phyloP scores from a whole-genome alignment of 495 filamentous ascomycete species.

The Xylaria grammica region DNA sequence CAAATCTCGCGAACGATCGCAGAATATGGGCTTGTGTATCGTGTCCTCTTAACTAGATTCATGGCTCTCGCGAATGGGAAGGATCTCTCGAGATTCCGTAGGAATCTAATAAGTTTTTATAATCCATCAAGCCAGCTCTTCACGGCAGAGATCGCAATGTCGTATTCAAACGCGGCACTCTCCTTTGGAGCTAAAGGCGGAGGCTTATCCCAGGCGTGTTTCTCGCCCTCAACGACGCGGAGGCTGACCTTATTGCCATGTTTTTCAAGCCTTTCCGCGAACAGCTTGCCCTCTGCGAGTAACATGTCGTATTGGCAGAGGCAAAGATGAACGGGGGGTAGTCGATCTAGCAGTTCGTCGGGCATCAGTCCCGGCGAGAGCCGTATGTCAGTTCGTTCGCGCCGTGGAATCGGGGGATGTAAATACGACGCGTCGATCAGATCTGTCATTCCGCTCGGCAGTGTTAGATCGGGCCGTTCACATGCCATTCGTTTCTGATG shows the following conservation, averaged over 20 bases:
- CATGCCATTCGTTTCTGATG: conserved; percentile 63
- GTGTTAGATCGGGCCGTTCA: conserved; percentile 64
- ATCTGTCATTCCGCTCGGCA: conserved; percentile 67
- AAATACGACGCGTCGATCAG: conserved; percentile 79
- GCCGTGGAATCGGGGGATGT: conserved; percentile 37
- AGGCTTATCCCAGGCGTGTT: conserved; percentile 80
- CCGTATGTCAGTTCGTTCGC: conserved; percentile 20
- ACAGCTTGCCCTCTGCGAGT: conserved; percentile 61
- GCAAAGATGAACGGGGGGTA: conserved; percentile 59
- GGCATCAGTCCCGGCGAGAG: conserved; percentile 29
- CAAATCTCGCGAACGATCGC: no score
- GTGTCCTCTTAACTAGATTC: not conserved
- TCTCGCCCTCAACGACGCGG: conserved; percentile 65
- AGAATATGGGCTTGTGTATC: no score
- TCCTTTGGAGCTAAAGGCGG: conserved; percentile 45
- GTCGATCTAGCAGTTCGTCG: conserved; percentile 31
- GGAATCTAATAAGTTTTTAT: not conserved
- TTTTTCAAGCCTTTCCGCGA: conserved; percentile 58
- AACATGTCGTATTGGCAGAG: conserved; percentile 83
- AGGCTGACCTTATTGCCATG: conserved; percentile 65
- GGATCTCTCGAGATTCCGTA: not conserved
- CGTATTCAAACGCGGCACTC: conserved; percentile 29
- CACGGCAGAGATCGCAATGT: conserved; percentile 21
- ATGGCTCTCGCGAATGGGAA: not conserved
- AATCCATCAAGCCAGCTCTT: conserved; percentile 22